A percentile compares a stretch with the other conserved stretches of the same genome.
phyloP scores from a whole-genome alignment of 768 basidiomycete genomes.

The Ramaria sp. region DNA sequence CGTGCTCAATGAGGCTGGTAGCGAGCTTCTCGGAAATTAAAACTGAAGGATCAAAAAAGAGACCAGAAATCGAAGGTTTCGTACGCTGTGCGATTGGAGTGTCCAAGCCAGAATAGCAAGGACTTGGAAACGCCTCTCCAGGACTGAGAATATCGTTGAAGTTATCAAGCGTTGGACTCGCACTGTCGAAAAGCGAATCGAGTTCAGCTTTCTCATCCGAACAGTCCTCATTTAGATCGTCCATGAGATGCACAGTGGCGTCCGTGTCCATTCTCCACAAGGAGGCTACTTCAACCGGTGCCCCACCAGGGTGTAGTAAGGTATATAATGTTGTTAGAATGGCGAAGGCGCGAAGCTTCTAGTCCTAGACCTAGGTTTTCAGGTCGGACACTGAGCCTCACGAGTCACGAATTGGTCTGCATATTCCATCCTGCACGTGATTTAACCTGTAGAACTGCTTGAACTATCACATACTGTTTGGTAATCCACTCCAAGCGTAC shows the following conservation, averaged over 20 bases:
- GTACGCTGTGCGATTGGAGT: constrained; percentile 18
- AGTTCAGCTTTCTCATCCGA: constrained; percentile 5
- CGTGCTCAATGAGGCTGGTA: constrained; percentile 27
- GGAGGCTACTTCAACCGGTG: too few species aligned
- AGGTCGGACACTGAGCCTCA: too few species aligned
- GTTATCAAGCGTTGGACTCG: background rate
- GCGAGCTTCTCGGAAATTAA: constrained; percentile 42
- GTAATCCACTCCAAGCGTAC: background rate
- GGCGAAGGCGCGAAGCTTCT: too few species aligned
- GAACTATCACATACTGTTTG: background rate
- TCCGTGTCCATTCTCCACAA: background rate
- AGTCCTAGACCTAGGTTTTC: too few species aligned
- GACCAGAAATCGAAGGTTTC: constrained; percentile 51
- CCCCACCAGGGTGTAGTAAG: too few species aligned
- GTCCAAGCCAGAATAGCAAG: background rate
- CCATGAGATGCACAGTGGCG: background rate
- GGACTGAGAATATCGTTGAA: background rate
- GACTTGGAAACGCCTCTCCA: too few species aligned
- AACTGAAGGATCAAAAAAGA: constrained; percentile 47
- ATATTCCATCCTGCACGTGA: too few species aligned
- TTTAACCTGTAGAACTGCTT: too few species aligned
- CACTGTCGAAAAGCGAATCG: constrained; percentile 8
- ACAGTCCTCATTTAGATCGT: background rate
- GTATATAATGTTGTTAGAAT: too few species aligned
- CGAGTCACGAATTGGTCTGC: too few species aligned